These are phyloP conservation scores for Prinsepia uniflora DNA, from an alignment of 306 rosid species.

Conservation along the genomic window DNA sequence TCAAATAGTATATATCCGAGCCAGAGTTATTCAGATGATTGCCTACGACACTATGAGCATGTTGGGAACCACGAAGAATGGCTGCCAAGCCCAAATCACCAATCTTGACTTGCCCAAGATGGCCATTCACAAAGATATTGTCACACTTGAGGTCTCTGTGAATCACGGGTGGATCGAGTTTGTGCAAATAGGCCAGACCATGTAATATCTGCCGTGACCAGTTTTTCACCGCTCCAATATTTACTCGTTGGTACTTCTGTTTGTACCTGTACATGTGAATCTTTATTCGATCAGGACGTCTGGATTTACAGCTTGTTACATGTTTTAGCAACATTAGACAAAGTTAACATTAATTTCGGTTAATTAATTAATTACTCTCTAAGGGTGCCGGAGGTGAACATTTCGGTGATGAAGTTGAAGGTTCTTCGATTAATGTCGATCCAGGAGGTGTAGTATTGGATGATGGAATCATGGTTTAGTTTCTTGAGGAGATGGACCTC, in stretches of 20 bases:
- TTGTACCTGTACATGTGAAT: slow-evolving; percentile 44
- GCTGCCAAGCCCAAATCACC: slow-evolving; percentile 93
- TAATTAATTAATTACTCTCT: slow-evolving; percentile 55
- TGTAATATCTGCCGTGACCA: slow-evolving; percentile 73
- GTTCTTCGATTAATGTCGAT: slow-evolving; percentile 50
- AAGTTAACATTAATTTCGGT: neutral
- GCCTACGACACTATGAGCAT: slow-evolving; percentile 88
- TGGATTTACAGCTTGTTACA: neutral
- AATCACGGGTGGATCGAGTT: slow-evolving; percentile 69
- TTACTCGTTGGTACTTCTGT: slow-evolving; percentile 48
- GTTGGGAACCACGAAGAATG: slow-evolving; percentile 59
- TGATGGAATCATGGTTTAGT: slow-evolving; percentile 72
- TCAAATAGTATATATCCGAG: neutral
- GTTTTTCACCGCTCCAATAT: slow-evolving; percentile 58
- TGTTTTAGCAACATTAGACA: neutral
- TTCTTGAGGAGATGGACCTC: slow-evolving; percentile 89
- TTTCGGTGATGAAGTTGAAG: slow-evolving; percentile 90
- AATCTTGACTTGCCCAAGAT: slow-evolving; percentile 76
- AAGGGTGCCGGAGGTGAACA: slow-evolving; percentile 91
- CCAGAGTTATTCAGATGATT: slow-evolving; percentile 13
- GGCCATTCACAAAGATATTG: slow-evolving; percentile 85
- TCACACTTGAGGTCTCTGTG: slow-evolving; percentile 93
- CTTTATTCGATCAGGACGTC: neutral
- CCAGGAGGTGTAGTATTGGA: slow-evolving; percentile 70
- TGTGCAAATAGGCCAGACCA: slow-evolving; percentile 71